A percentile compares a stretch with the other conserved stretches of the same genome.
These are phyloP conservation scores for Marchantia polymorpha DNA, from an alignment of 225 moss, liverwort and hornwort genomes.

Conservation along the genomic window DNA sequence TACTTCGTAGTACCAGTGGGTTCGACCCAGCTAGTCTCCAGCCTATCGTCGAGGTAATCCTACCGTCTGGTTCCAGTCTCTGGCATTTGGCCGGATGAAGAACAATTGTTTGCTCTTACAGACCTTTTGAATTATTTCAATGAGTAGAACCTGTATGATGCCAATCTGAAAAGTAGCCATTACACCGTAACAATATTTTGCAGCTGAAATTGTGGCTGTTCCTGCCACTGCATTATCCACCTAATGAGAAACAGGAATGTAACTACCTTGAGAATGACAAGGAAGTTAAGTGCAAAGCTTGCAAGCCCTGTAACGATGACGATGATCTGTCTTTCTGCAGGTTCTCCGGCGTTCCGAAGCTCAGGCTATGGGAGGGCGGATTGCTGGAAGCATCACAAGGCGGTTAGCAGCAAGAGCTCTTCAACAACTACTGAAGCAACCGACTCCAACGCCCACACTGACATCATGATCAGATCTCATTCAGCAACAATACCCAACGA, in stretches of 20 bases:
- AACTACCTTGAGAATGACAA: no score
- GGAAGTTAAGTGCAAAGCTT: neutral
- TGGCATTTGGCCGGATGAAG: no score
- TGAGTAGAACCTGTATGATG: no score
- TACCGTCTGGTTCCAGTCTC: no score
- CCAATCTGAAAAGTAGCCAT: no score
- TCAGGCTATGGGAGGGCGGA: slow-evolving; percentile 86
- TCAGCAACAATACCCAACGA: neutral
- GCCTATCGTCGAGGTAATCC: slow-evolving; percentile 76
- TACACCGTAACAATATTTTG: no score
- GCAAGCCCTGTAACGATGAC: neutral
- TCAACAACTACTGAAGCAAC: slow-evolving; percentile 68
- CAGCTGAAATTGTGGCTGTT: no score
- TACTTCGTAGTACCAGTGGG: slow-evolving; percentile 74
- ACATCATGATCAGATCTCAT: neutral
- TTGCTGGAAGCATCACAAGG: slow-evolving; percentile 69
- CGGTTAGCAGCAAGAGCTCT: slow-evolving; percentile 85
- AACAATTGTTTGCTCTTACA: no score
- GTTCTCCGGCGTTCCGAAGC: slow-evolving; percentile 78
- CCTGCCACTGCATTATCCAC: no score
- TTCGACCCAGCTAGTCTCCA: slow-evolving; percentile 84
- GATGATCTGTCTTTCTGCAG: slow-evolving; percentile 29
- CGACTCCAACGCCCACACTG: slow-evolving; percentile 23
- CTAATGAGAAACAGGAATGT: no score
- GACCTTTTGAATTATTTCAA: no score